Evolutionary conservation across 768 basidiomycete genomes (phyloP).

Genomic region (Suillus ampliporus): DNA sequence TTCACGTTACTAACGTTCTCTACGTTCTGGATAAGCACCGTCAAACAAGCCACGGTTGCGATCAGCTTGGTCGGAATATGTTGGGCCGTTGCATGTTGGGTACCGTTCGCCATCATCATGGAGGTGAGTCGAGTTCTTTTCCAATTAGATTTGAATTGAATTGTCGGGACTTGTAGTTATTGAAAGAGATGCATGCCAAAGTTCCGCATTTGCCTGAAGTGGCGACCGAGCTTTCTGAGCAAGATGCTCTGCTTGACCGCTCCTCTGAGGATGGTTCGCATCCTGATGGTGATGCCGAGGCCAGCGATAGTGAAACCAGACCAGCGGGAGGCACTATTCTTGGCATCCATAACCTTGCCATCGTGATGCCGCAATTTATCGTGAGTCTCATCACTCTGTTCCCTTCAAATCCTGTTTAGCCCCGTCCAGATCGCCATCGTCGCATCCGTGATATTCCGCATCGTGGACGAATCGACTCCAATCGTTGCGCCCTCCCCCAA

Average conservation of each 20-base stretch:
- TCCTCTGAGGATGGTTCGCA: conserved; percentile 54
- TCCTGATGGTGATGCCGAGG: conserved; percentile 39
- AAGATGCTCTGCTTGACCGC: conserved; percentile 63
- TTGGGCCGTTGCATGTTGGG: conserved; percentile 99
- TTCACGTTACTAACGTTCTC: conserved; percentile 81
- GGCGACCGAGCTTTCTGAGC: conserved; percentile 42
- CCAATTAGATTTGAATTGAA: background rate
- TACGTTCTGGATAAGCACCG: conserved; percentile 86
- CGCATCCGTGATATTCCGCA: conserved; percentile 85
- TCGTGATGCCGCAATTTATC: conserved; percentile 93
- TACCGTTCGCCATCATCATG: conserved; percentile 97
- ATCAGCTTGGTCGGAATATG: conserved; percentile 89
- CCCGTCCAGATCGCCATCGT: conserved; percentile 76
- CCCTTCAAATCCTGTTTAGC: background rate
- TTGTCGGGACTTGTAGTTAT: conserved; percentile 49
- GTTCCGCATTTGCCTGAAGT: conserved; percentile 23
- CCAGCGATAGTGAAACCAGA: conserved; percentile 32
- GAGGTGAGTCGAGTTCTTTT: conserved; percentile 71
- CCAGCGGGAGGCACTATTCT: conserved; percentile 89
- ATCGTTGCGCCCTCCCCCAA: conserved; percentile 33
- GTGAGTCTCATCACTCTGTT: conserved; percentile 52
- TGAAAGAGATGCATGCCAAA: conserved; percentile 69
- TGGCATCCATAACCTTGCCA: conserved; percentile 94
- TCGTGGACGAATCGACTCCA: conserved; percentile 61
- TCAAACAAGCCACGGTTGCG: conserved; percentile 79